phyloP scores from a whole-genome alignment of 257 asterid species.

The Plantago ovata region DNA sequence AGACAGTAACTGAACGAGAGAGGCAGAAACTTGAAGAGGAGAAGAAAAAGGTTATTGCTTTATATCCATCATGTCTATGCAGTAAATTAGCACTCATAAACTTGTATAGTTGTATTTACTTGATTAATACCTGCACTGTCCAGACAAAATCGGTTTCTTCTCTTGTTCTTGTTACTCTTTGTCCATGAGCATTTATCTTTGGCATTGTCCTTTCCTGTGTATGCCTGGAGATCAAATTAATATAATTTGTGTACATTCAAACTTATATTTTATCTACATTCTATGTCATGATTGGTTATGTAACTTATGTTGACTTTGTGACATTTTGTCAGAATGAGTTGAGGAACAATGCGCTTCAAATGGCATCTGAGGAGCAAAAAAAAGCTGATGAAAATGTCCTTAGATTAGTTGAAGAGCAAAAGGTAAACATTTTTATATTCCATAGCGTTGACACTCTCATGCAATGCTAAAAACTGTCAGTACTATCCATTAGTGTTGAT shows the following conservation, averaged over 20 bases:
- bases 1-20: conserved; percentile 70
- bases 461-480: too few species aligned
- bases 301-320: too few species aligned
- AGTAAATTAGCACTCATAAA: conserved; percentile 63
- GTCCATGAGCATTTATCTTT: too few species aligned
- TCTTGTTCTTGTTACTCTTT: too few species aligned
- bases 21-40: conserved; percentile 84
- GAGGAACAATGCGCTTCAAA: conserved; percentile 61
- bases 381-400: conserved; percentile 76
- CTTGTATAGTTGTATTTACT: conserved; percentile 62
- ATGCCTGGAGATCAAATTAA: too few species aligned
- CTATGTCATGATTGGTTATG: conserved; percentile 69
- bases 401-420: conserved; percentile 81
- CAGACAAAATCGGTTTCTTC: too few species aligned
- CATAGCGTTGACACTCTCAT: conserved; percentile 5
- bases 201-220: too few species aligned
- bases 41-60: conserved; percentile 66
- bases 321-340: conserved; percentile 69
- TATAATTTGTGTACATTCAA: too few species aligned
- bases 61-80: too few species aligned
- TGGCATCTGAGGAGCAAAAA: conserved; percentile 83
- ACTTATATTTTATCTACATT: too few species aligned
- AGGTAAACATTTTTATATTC: conserved; percentile 36
- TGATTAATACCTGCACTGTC: too few species aligned
- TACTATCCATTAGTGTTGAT: not conserved